Evolutionary conservation across 73 alveolate genomes (phyloP).

Genomic region (Paraurostyla sp.): DNA sequence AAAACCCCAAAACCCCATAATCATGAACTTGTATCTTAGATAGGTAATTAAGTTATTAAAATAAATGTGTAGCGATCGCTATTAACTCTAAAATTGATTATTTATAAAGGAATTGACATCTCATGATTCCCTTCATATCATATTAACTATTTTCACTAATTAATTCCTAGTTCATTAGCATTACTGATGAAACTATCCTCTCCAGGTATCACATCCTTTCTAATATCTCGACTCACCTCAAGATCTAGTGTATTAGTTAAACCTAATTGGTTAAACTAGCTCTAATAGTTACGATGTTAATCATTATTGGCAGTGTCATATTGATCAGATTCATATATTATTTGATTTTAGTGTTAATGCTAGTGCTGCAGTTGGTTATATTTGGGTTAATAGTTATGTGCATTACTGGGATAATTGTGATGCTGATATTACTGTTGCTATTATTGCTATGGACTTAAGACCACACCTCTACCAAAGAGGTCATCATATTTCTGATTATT

Average conservation of each 20-base stretch:
- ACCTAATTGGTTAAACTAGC: background rate
- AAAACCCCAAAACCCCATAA: too few species aligned
- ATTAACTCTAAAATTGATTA: too few species aligned
- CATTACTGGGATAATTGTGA: background rate
- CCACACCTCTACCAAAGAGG: background rate
- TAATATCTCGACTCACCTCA: background rate
- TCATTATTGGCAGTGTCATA: slow-evolving; percentile 1
- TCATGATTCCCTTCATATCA: too few species aligned
- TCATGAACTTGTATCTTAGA: too few species aligned
- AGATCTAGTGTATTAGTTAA: background rate
- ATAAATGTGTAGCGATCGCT: too few species aligned
- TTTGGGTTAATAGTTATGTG: background rate
- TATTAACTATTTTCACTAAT: too few species aligned
- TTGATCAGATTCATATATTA: background rate
- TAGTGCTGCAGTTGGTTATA: background rate
- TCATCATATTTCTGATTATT: background rate
- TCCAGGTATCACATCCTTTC: background rate
- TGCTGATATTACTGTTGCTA: too few species aligned
- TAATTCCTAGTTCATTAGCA: background rate
- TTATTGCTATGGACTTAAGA: too few species aligned
- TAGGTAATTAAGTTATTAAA: too few species aligned
- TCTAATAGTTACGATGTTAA: background rate
- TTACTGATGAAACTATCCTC: background rate
- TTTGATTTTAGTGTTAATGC: background rate
- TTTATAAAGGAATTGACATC: too few species aligned